phyloP scores from a whole-genome alignment of 495 filamentous ascomycete species.

The Penicillium simplicissimum region DNA sequence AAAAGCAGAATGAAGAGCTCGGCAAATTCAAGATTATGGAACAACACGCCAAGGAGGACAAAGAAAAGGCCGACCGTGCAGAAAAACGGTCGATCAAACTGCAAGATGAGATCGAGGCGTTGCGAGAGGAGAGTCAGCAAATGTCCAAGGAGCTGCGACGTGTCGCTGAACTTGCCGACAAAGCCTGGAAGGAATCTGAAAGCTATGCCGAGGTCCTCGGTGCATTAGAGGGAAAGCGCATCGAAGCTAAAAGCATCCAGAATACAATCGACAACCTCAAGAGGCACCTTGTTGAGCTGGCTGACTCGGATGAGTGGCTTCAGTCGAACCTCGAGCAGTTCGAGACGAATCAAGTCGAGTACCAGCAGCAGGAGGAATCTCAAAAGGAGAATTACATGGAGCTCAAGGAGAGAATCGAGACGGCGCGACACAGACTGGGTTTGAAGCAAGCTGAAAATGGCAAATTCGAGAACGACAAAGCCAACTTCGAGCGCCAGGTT shows the following conservation, averaged over 20 bases:
- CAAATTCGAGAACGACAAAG: constrained; percentile 80
- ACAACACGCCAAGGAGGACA: constrained; percentile 76
- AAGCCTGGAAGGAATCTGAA: constrained; percentile 61
- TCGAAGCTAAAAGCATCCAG: constrained; percentile 62
- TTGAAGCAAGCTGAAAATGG: constrained; percentile 81
- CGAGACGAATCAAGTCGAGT: constrained; percentile 66
- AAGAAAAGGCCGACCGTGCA: constrained; percentile 76
- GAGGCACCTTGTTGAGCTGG: constrained; percentile 68
- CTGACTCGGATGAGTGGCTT: constrained; percentile 78
- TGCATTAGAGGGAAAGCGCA: constrained; percentile 71
- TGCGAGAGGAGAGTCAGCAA: constrained; percentile 57
- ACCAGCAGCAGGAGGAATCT: constrained; percentile 60
- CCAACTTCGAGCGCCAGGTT: constrained; percentile 79
- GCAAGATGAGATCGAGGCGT: constrained; percentile 68
- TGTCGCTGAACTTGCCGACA: constrained; percentile 55
- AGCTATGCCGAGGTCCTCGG: constrained; percentile 65
- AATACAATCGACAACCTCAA: constrained; percentile 69
- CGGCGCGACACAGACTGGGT: constrained; percentile 56
- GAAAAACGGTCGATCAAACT: constrained; percentile 64
- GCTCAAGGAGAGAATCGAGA: constrained; percentile 62
- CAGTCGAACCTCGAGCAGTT: constrained; percentile 77
- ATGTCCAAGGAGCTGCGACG: constrained; percentile 58
- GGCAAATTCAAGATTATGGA: constrained; percentile 69
- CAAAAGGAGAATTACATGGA: constrained; percentile 62
- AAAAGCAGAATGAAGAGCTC: constrained; percentile 77